Evolutionary conservation across 2,329 filamentous ascomycete species (phyloP).

Genomic region (Scleromitrula shiraiana): DNA sequence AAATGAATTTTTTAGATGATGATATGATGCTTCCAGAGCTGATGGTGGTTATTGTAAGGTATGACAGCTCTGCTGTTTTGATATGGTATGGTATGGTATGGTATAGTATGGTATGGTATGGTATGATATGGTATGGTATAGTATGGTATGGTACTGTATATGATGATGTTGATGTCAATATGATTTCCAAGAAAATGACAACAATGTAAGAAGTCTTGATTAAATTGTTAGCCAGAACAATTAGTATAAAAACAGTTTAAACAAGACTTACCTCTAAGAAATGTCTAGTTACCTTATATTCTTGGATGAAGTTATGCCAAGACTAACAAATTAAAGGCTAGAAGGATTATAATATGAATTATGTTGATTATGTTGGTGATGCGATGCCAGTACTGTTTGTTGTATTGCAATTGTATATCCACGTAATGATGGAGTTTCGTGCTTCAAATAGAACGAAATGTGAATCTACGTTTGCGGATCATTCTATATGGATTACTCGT

Average conservation of each 20-base stretch:
- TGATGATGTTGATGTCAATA: too few species aligned
- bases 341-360: too few species aligned
- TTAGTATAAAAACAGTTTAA: background rate
- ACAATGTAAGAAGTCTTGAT: conserved; percentile 1
- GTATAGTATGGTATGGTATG: background rate
- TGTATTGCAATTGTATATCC: too few species aligned
- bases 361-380: background rate
- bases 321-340: too few species aligned
- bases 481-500: conserved; percentile 21
- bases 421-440: conserved; percentile 2
- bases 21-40: conserved; percentile 7
- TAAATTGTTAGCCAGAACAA: conserved; percentile 7
- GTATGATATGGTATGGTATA: too few species aligned
- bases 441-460: conserved; percentile 27
- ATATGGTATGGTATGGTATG: background rate
- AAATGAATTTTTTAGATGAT: background rate
- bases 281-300: background rate
- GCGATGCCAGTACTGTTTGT: too few species aligned
- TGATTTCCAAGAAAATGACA: too few species aligned
- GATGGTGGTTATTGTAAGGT: background rate
- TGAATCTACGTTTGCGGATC: conserved; percentile 27
- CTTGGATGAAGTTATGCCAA: background rate
- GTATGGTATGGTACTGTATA: background rate
- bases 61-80: background rate
- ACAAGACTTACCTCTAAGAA: conserved; percentile 1